Conservation (phyloP, 371 early-diverging fungal species). For the Apophysomyces ossiformis region DNA sequence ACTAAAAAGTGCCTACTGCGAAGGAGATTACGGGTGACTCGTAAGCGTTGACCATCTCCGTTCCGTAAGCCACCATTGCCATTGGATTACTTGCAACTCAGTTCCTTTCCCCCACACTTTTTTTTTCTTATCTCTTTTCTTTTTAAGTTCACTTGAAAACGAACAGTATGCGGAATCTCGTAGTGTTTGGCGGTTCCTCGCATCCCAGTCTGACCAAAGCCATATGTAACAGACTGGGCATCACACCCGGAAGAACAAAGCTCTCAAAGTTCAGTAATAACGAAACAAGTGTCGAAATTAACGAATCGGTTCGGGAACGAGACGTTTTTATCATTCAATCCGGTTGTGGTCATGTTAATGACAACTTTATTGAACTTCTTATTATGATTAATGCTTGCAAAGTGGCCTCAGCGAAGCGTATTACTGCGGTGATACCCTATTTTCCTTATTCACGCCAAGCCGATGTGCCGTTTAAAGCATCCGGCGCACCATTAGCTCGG, state of each 20-base stretch:
- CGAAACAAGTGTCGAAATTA: conserved; percentile 89
- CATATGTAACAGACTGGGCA: conserved; percentile 86
- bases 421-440: conserved; percentile 93
- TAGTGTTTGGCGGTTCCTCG: conserved; percentile 73
- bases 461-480: conserved; percentile 70
- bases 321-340: conserved; percentile 93
- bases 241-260: conserved; percentile 49
- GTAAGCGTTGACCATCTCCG: too few species aligned
- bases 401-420: conserved; percentile 82
- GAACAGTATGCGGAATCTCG: conserved; percentile 34
- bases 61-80: too few species aligned
- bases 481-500: conserved; percentile 58
- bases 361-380: conserved; percentile 79
- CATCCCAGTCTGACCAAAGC: conserved; percentile 81
- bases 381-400: conserved; percentile 88
- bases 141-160: too few species aligned
- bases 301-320: conserved; percentile 88
- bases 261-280: conserved; percentile 82
- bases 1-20: too few species aligned
- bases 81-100: too few species aligned
- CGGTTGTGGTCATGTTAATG: conserved; percentile 88
- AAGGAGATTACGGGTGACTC: too few species aligned
- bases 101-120: too few species aligned
- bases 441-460: conserved; percentile 94
- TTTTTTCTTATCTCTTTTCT: too few species aligned